phyloP scores from a whole-genome alignment of 2,329 filamentous ascomycete genomes.

The Incumbomyces delicatus region DNA sequence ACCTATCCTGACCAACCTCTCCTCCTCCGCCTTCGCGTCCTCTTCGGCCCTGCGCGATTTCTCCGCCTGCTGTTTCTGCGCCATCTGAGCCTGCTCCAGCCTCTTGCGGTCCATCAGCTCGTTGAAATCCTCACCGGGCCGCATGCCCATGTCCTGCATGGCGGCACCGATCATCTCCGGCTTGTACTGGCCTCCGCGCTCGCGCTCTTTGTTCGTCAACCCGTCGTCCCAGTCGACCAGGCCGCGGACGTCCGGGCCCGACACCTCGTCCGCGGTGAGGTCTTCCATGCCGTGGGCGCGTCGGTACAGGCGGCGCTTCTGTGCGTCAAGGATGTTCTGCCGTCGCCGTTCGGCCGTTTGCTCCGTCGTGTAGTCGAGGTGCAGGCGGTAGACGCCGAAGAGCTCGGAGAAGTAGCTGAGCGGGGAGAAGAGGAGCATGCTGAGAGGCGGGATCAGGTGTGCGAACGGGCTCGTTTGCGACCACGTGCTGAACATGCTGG shows the following conservation, averaged over 20 bases:
- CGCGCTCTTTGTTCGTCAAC: slow-evolving; percentile 29
- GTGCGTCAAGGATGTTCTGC: slow-evolving; percentile 69
- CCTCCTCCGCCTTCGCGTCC: slow-evolving; percentile 1
- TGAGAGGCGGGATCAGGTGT: slow-evolving; percentile 64
- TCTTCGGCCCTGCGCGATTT: slow-evolving; percentile 16
- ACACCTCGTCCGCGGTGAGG: slow-evolving; percentile 30
- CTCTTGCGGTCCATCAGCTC: slow-evolving; percentile 11
- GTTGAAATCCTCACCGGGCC: slow-evolving; percentile 10
- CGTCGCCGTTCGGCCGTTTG: slow-evolving; percentile 62
- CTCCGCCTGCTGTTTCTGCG: slow-evolving; percentile 12
- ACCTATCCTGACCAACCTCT: slow-evolving; percentile 6
- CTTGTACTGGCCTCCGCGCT: slow-evolving; percentile 22
- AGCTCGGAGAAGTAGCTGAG: slow-evolving; percentile 55
- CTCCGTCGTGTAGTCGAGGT: slow-evolving; percentile 60
- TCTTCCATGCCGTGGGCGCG: slow-evolving; percentile 72
- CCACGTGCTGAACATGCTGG: slow-evolving; percentile 24
- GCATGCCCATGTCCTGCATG: slow-evolving; percentile 23
- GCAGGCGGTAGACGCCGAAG: slow-evolving; percentile 64
- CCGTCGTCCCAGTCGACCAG: slow-evolving; percentile 26
- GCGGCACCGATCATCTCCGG: slow-evolving; percentile 17
- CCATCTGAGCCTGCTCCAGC: slow-evolving; percentile 5
- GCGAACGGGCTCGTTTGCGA: slow-evolving; percentile 58
- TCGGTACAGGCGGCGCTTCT: slow-evolving; percentile 76
- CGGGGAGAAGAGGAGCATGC: slow-evolving; percentile 60
- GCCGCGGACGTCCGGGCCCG: slow-evolving; percentile 20